A percentile compares a stretch with the other conserved stretches of the same genome.
These are phyloP conservation scores for Vachellia pachyceras DNA, from an alignment of 306 rosid species.

Conservation along the genomic window DNA sequence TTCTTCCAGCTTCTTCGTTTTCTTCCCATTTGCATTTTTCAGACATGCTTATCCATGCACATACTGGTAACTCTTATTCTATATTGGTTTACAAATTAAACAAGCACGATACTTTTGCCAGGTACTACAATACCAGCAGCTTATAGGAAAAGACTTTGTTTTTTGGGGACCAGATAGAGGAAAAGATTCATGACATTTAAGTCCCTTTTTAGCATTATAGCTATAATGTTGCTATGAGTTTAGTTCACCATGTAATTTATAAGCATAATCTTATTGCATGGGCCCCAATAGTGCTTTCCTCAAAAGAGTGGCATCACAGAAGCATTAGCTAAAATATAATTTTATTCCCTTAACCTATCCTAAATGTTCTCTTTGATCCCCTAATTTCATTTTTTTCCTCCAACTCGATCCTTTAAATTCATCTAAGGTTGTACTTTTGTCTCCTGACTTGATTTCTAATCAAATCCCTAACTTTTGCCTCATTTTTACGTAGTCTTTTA, in stretches of 20 bases:
- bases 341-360: neutral
- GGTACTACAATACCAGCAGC: neutral
- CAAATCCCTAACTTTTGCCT: neutral
- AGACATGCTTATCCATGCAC: neutral
- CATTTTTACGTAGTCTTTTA: neutral
- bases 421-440: no score
- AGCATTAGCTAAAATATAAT: neutral
- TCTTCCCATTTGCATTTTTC: neutral
- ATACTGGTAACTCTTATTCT: neutral
- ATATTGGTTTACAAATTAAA: neutral
- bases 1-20: no score
- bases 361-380: neutral
- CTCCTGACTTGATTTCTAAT: neutral
- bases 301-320: neutral
- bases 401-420: neutral
- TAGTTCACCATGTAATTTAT: neutral
- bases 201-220: neutral
- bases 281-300: neutral
- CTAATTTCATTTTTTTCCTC: neutral
- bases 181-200: neutral
- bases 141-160: neutral
- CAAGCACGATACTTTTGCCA: neutral
- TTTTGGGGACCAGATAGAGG: neutral
- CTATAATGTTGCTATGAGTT: neutral
- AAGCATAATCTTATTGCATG: neutral